These are phyloP conservation scores for Stephania japonica DNA, from an alignment of 164 flowering plant species.

Conservation along the genomic window DNA sequence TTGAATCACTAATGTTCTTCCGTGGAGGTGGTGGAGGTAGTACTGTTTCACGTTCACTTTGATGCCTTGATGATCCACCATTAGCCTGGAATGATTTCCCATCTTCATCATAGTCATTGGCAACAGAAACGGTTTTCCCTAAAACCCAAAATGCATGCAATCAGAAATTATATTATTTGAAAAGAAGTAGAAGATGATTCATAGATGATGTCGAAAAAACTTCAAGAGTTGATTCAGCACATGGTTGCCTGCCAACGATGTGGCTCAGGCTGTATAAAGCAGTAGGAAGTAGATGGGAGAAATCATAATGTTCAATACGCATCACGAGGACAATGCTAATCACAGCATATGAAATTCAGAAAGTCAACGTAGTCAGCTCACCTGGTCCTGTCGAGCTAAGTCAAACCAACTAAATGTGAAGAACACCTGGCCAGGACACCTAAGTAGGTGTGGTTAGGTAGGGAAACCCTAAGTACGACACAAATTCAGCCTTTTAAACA, in stretches of 20 bases:
- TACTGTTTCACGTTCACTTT: slow-evolving; percentile 37
- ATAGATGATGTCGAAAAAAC: neutral
- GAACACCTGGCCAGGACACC: neutral
- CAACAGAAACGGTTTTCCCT: slow-evolving; percentile 51
- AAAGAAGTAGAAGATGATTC: neutral
- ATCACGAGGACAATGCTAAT: neutral
- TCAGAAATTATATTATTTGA: neutral
- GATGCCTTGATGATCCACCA: slow-evolving; percentile 35
- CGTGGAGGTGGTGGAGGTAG: slow-evolving; percentile 68
- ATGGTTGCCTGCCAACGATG: neutral
- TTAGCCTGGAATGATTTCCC: slow-evolving; percentile 47
- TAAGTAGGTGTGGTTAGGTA: neutral
- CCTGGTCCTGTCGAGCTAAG: neutral
- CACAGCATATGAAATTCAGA: neutral
- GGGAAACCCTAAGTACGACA: neutral
- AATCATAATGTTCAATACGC: neutral
- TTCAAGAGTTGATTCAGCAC: neutral
- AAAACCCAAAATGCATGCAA: slow-evolving; percentile 12
- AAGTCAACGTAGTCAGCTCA: neutral
- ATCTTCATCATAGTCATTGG: slow-evolving; percentile 53
- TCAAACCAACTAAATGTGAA: neutral
- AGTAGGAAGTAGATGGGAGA: neutral
- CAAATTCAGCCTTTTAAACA: neutral
- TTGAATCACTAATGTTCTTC: slow-evolving; percentile 37
- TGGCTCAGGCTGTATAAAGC: neutral